These are phyloP conservation scores for Zygoascus ofunaensis DNA, from an alignment of 805 yeast genomes.

Conservation along the genomic window DNA sequence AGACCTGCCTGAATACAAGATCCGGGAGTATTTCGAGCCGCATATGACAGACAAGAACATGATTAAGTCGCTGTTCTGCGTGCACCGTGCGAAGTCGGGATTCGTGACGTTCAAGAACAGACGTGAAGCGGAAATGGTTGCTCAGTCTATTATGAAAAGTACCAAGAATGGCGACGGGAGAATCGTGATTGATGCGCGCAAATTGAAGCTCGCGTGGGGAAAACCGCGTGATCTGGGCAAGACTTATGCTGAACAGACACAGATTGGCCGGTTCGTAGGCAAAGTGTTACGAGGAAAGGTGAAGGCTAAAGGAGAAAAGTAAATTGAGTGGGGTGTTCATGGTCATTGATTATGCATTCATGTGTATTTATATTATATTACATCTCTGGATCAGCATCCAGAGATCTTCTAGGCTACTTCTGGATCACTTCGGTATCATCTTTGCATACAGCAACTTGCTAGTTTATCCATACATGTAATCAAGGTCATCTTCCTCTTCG, in stretches of 20 bases:
- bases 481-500: constrained; percentile 46
- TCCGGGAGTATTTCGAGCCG: constrained; percentile 41
- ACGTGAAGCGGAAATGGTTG: constrained; percentile 41
- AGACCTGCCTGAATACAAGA: constrained; percentile 53
- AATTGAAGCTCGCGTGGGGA: constrained; percentile 26
- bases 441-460: too few species aligned
- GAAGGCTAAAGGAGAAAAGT: not conserved
- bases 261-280: constrained; percentile 17
- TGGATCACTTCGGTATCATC: too few species aligned
- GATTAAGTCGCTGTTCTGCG: constrained; percentile 40
- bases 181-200: constrained; percentile 23
- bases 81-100: constrained; percentile 56
- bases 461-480: constrained; percentile 2
- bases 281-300: constrained; percentile 11
- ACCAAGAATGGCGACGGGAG: constrained; percentile 13
- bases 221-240: constrained; percentile 20
- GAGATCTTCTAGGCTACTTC: too few species aligned
- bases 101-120: constrained; percentile 46
- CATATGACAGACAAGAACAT: constrained; percentile 31
- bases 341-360: too few species aligned
- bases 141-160: constrained; percentile 5
- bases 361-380: too few species aligned
- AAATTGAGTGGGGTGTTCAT: not conserved
- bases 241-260: constrained; percentile 16
- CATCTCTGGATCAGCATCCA: too few species aligned